A percentile compares a stretch with the other conserved stretches of the same genome.
phyloP scores from a whole-genome alignment of 1,139 yeast species.

The Geotrichum citri-aurantii region DNA sequence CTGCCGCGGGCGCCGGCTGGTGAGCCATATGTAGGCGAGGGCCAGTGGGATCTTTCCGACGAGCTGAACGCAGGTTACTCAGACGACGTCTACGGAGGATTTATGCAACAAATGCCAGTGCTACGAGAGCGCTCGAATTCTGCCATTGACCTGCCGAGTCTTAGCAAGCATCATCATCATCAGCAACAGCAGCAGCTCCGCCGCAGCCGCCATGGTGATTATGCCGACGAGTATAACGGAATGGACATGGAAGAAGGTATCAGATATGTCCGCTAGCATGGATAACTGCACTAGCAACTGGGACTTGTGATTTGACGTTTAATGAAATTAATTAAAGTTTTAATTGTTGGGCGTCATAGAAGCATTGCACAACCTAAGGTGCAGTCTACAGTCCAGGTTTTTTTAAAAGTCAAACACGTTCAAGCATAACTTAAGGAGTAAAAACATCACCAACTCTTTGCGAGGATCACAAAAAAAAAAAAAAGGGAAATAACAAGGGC shows the following conservation, averaged over 20 bases:
- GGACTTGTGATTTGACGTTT: too few species aligned
- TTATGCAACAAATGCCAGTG: constrained; percentile 4
- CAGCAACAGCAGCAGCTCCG: neutral
- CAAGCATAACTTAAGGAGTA: too few species aligned
- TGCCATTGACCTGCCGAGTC: neutral
- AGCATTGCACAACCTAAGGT: neutral
- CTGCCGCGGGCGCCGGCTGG: constrained; percentile 10
- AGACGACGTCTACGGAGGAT: constrained; percentile 23
- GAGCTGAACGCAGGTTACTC: constrained; percentile 36
- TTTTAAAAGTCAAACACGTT: too few species aligned
- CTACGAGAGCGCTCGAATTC: neutral
- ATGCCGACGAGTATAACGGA: constrained; percentile 2
- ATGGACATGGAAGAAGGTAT: constrained; percentile 7
- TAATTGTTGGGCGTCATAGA: neutral
- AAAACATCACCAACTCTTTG: too few species aligned
- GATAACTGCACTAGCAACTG: too few species aligned
- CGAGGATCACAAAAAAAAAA: too few species aligned
- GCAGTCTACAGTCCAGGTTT: too few species aligned
- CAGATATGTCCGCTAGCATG: constrained; percentile 1
- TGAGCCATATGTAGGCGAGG: constrained; percentile 21
- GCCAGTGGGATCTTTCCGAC: constrained; percentile 32
- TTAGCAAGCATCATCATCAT: neutral
- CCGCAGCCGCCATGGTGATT: constrained; percentile 1
- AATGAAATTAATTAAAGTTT: neutral
- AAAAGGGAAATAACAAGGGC: too few species aligned